Evolutionary conservation across 1,284 basidiomycete genomes (phyloP), one percentile per base, ranked within the genome.

Genomic region (Trametes hirsuta): DNA sequence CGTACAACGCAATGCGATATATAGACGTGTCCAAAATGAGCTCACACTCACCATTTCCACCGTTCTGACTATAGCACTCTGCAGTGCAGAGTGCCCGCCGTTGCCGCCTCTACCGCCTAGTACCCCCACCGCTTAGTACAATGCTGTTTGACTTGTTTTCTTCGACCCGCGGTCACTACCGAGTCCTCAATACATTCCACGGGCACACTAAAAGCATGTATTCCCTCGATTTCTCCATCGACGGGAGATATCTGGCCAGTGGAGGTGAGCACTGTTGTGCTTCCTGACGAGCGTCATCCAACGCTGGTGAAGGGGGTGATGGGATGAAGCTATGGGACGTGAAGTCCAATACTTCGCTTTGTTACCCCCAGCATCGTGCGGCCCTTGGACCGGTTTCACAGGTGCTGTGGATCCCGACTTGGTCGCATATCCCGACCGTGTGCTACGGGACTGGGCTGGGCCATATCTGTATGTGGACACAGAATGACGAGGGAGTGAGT

Each of bases 391-490:
- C 51, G 0, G 42, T 45, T n/a, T 44, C 51, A 10, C 25, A 34
- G 41, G 41, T 36, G 14, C 12, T 53, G 37, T 51, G 49, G 39
- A 41, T 51, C 24, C 14, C 49, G 9, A 41, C 39, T 3, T 12
- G 9, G 21, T 41, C 22, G n/a, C 25, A 25, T 2, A 22, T 22
- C 21, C 49, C 37, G 8, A 41, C 49, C 3, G 21, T 53, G 6
- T 53, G 52, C 30, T 45, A 35, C 18, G 42, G 52, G n/a, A 53
- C 52, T 24, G 52, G 52, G 25, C 35, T 53, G 6, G 52, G 52
- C 18, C 45, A 53, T 34, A 25, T 53, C 2, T 45, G 41, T 18
- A 15, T 53, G 18, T 53, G 52, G 30, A 36, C 21, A 15, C 42
- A 53, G 22, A 35, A 37, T 21, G 25, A 21, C 10, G 21, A 46